phyloP scores from a whole-genome alignment of 2,329 filamentous ascomycete species.

The Fusarium domesticum region DNA sequence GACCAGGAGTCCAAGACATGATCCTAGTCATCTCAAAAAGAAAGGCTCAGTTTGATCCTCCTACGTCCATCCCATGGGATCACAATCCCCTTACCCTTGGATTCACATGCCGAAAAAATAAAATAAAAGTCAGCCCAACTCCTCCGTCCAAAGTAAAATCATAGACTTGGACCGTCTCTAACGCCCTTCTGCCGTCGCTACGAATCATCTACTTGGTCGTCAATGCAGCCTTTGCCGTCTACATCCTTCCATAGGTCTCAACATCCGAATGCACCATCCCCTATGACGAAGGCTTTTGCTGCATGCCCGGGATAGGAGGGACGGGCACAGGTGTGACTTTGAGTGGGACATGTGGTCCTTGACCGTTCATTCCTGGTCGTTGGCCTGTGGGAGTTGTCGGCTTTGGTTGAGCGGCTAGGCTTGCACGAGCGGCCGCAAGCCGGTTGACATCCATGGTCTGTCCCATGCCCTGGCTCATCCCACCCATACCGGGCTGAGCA shows the following conservation, averaged over 20 bases:
- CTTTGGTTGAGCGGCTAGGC: constrained; percentile 35
- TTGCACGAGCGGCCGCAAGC: constrained; percentile 37
- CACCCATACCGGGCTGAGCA: constrained; percentile 45
- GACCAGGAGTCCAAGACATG: no score
- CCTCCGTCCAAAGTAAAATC: background rate
- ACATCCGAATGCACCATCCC: background rate
- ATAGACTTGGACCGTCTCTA: background rate
- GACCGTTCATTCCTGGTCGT: constrained; percentile 34
- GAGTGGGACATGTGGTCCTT: constrained; percentile 34
- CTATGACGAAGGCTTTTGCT: constrained; percentile 29
- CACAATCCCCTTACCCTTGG: background rate
- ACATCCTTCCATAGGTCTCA: background rate
- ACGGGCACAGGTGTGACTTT: constrained; percentile 46
- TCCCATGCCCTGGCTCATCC: constrained; percentile 18
- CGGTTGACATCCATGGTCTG: constrained; percentile 30
- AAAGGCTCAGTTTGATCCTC: background rate
- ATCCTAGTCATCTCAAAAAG: no score
- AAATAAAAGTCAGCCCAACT: background rate
- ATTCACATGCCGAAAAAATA: background rate
- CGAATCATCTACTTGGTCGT: background rate
- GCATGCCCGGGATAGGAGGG: constrained; percentile 41
- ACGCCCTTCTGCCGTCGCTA: background rate
- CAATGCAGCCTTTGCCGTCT: background rate
- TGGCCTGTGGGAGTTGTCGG: constrained; percentile 36
- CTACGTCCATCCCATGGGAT: background rate